phyloP scores from a whole-genome alignment of 2,329 filamentous ascomycete genomes.

The Lasiodiplodia citricola region DNA sequence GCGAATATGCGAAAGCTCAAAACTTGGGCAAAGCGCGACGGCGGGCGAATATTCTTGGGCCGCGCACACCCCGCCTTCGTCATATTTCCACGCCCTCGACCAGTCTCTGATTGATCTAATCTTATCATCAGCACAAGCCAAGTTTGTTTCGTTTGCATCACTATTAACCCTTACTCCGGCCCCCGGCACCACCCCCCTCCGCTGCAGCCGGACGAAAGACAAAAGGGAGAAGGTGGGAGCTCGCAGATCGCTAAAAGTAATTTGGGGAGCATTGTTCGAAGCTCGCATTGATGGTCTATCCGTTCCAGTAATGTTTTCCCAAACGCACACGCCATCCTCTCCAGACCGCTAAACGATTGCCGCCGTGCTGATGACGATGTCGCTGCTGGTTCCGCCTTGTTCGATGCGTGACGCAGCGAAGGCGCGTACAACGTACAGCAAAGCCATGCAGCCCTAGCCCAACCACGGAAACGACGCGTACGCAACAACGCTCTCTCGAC shows the following conservation, averaged over 20 bases:
- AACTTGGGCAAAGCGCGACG: not conserved
- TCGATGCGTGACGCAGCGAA: not conserved
- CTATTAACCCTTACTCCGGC: not conserved
- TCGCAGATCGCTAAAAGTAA: not conserved
- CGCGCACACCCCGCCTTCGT: constrained; percentile 15
- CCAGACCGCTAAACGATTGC: not conserved
- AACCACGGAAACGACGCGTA: not conserved
- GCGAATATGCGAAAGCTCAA: not conserved
- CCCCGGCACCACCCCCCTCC: not conserved
- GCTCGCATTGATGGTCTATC: not conserved
- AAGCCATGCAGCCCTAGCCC: not conserved
- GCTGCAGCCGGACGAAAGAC: not conserved
- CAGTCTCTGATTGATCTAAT: not conserved
- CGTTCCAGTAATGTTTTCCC: not conserved
- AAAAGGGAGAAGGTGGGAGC: not conserved
- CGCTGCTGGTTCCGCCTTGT: not conserved
- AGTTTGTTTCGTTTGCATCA: not conserved
- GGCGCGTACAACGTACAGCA: not conserved
- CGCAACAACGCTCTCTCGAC: not conserved
- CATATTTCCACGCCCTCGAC: not conserved
- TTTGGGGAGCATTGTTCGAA: not conserved
- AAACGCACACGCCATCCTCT: no score
- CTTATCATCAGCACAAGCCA: not conserved
- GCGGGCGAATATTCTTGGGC: constrained; percentile 16
- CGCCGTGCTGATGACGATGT: not conserved